phyloP scores from a whole-genome alignment of 78 protist species.

The Creolimax fragrantissima region DNA sequence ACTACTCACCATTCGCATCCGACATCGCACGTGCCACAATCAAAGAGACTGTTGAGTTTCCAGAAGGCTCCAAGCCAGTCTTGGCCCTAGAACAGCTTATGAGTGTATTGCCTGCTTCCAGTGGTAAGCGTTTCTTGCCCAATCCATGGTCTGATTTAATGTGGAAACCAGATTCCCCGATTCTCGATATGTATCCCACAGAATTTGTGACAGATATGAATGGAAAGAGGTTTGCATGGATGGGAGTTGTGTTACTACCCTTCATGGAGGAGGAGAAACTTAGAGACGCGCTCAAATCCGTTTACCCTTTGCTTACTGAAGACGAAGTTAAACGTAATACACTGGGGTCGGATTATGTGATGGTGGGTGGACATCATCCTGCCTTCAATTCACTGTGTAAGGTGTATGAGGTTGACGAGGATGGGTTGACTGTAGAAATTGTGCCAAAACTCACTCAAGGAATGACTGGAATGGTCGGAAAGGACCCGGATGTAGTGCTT shows the following conservation, averaged over 20 bases:
- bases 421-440: background rate
- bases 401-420: background rate
- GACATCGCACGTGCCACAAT: conserved; percentile 17
- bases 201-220: conserved; percentile 76
- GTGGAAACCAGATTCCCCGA: conserved; percentile 58
- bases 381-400: background rate
- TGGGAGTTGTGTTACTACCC: conserved; percentile 82
- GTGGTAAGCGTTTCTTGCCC: conserved; percentile 58
- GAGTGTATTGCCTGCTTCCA: conserved; percentile 82
- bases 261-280: conserved; percentile 79
- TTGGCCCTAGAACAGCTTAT: conserved; percentile 91
- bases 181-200: conserved; percentile 78
- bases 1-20: conserved; percentile 80
- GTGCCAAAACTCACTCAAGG: background rate
- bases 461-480: background rate
- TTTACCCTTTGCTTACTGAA: conserved; percentile 14
- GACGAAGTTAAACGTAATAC: conserved; percentile 22
- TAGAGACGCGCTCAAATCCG: conserved; percentile 14
- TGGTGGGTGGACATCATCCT: background rate
- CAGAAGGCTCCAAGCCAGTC: conserved; percentile 51
- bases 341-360: background rate
- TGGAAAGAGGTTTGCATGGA: conserved; percentile 60
- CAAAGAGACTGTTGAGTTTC: background rate
- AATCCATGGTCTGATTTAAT: conserved; percentile 44
- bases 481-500: background rate